Evolutionary conservation across 345 rosid genomes (phyloP), one percentile per base, ranked within the genome.

Genomic region (Camelina hispida): DNA sequence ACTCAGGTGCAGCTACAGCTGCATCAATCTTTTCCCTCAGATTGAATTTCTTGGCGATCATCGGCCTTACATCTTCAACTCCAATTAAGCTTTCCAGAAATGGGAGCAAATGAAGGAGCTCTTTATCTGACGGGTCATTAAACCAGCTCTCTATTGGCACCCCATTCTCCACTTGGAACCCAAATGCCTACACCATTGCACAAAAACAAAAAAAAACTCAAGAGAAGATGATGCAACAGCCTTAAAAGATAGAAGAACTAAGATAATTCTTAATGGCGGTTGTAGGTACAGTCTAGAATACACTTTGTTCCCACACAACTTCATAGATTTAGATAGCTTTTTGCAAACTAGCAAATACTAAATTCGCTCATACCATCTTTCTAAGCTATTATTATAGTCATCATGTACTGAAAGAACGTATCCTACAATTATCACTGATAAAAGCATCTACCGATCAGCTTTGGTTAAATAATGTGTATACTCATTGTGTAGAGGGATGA

Each of bases 101-200:
- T 1, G 98, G 99, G 7, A 95, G 85, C 20, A 95, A 69, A 17
- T 69, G 71, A 52, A 95, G 99, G 78, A 95, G 83, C 77, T 90
- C 97, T 74, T 88, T 85, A 76, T 96, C 99, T 0, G 84, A 61
- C 2, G 84, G 88, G 78, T 96, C 96, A 22, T 88, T 91, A 44
- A 96, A 96, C 99, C 99, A 96, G 85, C 99, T 96, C 83, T 91
- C 96, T 37, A 96, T 96, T 12, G 99, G 97, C 59, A 96, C 89
- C 13, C 99, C 99, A 40, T 96, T 96, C 78, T 96, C 98, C 77
- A 96, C 95, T 86, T 96, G 99, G 79, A 96, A 96, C 42, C 99
- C 98, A 80, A 93, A 96, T 64, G 95, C 99, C 99, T 93, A 74
- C 9, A 35, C 46, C 47, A 73, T 73, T 40, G 8, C 51, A 42